Base-by-base conservation (phyloP, 2,329 filamentous ascomycete species). In the Aspergillus fumigatiaffinis region DNA sequence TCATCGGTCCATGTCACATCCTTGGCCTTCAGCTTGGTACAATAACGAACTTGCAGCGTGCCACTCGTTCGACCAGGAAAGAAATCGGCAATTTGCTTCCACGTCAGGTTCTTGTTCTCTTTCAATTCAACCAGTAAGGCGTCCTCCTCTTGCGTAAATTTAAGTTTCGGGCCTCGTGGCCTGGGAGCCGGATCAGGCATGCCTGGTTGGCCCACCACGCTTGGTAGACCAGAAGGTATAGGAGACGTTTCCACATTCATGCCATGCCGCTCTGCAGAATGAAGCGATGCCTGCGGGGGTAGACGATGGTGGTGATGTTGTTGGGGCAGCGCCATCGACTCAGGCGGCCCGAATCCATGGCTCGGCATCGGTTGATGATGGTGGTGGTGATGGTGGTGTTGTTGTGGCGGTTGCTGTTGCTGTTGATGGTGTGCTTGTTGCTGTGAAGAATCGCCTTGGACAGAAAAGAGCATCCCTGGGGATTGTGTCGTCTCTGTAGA, bases 31-130 rank as follows among this genome's bases (percentile, higher is more conserved):
- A 96, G 80, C 76, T 96, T 96, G 47, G 92, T 96, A 72, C 92
- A 97, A 73, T 97, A 97, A 38, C 92, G 87, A 54, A 97, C 92
- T 74, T 97, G 92, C 60, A 97, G 77, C 29, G 92, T 96, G 20
- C 92, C 92, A 49, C 90, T 95, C 57, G 90, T 94, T 57, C 92
- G 83, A 1, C 92, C 92, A 0, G 92, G 92, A 66, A 97, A 97
- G 76, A 96, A 96, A 70, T 96, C 92, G 56, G 92, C 91, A 69
- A 97, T 97, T 79, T 97, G 92, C 77, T 96, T 96, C 92, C 92
- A 97, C 4, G 92, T 96, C 71, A 97, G 80, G 70, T 91, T 92
- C 75, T 94, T 95, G 69, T 94, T 92, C 76, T 97, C 92, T 74
- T 97, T 97, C 60, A 97, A 79, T 70, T 96, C 90, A 56, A 96